Evolutionary conservation across 2,329 filamentous ascomycete species (phyloP).

Genomic region (Aureobasidium sp.): DNA sequence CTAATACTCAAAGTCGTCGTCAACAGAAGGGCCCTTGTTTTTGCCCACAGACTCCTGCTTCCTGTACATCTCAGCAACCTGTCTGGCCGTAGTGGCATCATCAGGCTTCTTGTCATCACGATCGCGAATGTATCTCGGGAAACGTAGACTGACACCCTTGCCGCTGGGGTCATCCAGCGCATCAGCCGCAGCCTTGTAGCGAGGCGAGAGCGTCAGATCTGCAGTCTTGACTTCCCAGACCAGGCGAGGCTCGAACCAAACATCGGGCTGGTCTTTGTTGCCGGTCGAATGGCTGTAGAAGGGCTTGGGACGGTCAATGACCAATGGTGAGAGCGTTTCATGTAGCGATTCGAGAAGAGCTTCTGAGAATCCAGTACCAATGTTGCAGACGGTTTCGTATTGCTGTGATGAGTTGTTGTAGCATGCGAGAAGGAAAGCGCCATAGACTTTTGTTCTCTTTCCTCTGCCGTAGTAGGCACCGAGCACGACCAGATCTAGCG

Average conservation of each 20-base stretch:
- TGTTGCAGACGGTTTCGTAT: conserved; percentile 97
- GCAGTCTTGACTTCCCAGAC: conserved; percentile 99
- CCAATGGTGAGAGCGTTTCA: conserved; percentile 61
- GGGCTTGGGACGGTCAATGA: conserved; percentile 85
- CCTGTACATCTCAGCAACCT: conserved; percentile 94
- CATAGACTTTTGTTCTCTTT: conserved; percentile 92
- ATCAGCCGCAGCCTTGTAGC: conserved; percentile 78
- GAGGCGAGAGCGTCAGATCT: conserved; percentile 82
- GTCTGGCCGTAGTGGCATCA: conserved; percentile 71
- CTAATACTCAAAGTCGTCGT: conserved; percentile 97
- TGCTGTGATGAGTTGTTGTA: conserved; percentile 73
- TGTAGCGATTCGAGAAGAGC: conserved; percentile 85
- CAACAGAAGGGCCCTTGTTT: conserved; percentile 75
- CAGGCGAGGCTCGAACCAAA: conserved; percentile 91
- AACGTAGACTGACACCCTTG: conserved; percentile 78
- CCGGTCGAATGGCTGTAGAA: conserved; percentile 84
- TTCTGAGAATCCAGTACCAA: conserved; percentile 94
- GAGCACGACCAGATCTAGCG: conserved; percentile 88
- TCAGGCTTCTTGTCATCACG: conserved; percentile 95
- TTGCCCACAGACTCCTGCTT: conserved; percentile 87
- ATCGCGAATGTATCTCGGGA: conserved; percentile 85
- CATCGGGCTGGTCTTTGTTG: conserved; percentile 88
- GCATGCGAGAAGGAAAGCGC: conserved; percentile 89
- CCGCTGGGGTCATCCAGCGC: conserved; percentile 49
- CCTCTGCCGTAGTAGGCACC: conserved; percentile 92